phyloP scores from a whole-genome alignment of 139 green algal genomes.

The Asterochloris erici region DNA sequence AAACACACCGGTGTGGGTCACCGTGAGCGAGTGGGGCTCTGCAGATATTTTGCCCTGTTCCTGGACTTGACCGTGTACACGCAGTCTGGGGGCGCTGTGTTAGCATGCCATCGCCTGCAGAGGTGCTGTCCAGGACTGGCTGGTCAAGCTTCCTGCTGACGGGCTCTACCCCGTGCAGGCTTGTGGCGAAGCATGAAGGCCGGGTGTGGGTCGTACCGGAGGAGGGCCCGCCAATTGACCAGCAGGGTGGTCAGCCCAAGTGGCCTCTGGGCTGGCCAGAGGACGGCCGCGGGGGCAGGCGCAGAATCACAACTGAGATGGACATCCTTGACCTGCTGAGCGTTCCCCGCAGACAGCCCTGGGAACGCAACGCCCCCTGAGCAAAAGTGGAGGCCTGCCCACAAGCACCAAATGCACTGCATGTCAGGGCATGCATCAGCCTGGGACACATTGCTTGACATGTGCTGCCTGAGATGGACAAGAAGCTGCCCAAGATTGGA shows the following conservation, averaged over 20 bases:
- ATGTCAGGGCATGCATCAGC: too few species aligned
- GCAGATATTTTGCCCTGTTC: background rate
- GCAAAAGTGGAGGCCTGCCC: background rate
- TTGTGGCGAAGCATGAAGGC: conserved; percentile 19
- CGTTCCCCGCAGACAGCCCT: conserved; percentile 29
- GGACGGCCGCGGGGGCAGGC: background rate
- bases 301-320: conserved; percentile 20
- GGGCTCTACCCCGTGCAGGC: conserved; percentile 15
- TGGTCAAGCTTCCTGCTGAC: background rate
- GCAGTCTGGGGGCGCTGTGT: background rate
- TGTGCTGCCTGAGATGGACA: too few species aligned
- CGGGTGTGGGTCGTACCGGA: conserved; percentile 24
- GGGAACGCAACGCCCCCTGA: conserved; percentile 35
- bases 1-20: background rate
- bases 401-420: too few species aligned
- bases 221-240: conserved; percentile 27
- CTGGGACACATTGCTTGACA: too few species aligned
- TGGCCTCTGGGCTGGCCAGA: conserved; percentile 44
- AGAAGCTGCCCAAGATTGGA: too few species aligned
- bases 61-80: background rate
- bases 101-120: background rate
- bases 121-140: background rate
- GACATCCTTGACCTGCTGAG: conserved; percentile 48
- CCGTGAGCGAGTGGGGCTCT: background rate
- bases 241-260: background rate